A percentile compares a stretch with the other conserved stretches of the same genome.
Evolutionary conservation across 106 monocot species (phyloP).

Genomic region (Alisma plantagoaquatica): DNA sequence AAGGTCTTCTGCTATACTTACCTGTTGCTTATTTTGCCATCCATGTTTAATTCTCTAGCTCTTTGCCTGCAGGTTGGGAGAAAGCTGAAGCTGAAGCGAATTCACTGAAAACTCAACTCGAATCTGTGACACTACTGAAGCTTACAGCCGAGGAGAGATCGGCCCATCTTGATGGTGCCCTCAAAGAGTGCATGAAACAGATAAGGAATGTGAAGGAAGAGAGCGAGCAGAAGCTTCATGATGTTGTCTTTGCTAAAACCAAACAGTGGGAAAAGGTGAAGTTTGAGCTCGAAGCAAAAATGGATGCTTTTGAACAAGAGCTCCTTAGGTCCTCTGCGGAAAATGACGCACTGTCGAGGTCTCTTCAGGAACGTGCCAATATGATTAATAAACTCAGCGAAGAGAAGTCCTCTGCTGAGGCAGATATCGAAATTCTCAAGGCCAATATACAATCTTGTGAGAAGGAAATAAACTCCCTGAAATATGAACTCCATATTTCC

Average conservation of each 20-base stretch:
- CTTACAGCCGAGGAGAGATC: conserved; percentile 41
- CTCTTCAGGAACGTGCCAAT: conserved; percentile 49
- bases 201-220: conserved; percentile 53
- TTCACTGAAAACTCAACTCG: conserved; percentile 39
- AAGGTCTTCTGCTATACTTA: too few relatives aligned
- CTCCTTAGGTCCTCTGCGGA: conserved; percentile 36
- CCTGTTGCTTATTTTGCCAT: too few relatives aligned
- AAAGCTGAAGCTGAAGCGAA: conserved; percentile 56
- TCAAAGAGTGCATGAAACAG: conserved; percentile 66
- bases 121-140: conserved; percentile 37
- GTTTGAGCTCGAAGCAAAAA: conserved; percentile 32
- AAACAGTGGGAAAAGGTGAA: conserved; percentile 42
- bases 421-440: conserved; percentile 42
- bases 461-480: conserved; percentile 46
- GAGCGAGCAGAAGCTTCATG: conserved; percentile 45
- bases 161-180: conserved; percentile 45
- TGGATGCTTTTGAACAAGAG: conserved; percentile 34
- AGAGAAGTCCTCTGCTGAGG: conserved; percentile 37
- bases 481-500: conserved; percentile 54
- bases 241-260: conserved; percentile 45
- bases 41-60: too few relatives aligned
- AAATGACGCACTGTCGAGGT: conserved; percentile 34
- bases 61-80: conserved; percentile 56
- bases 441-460: conserved; percentile 42
- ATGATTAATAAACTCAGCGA: conserved; percentile 41